Evolutionary conservation across 2,329 filamentous ascomycete species (phyloP).

Genomic region (Alternaria rosae): DNA sequence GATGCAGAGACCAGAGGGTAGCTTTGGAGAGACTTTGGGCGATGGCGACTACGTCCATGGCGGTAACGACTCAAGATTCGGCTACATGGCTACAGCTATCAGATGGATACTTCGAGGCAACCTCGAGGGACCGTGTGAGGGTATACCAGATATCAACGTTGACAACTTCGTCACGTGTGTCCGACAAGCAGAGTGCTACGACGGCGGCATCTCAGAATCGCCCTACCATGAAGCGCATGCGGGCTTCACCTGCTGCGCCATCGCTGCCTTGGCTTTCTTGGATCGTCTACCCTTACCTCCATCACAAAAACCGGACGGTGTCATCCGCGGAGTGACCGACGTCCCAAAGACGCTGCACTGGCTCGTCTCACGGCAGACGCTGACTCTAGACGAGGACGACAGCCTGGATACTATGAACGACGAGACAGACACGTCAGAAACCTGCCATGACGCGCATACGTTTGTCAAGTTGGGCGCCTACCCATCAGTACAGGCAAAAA

Average conservation of each 20-base stretch:
- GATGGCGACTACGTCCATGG: conserved; percentile 71
- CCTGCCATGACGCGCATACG: conserved; percentile 50
- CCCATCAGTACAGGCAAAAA: conserved; percentile 35
- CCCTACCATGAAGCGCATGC: conserved; percentile 85
- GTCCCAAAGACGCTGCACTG: conserved; percentile 53
- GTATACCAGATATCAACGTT: conserved; percentile 76
- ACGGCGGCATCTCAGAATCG: conserved; percentile 82
- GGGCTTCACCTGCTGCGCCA: conserved; percentile 89
- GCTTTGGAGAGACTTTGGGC: conserved; percentile 83
- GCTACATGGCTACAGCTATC: conserved; percentile 82
- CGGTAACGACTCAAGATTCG: conserved; percentile 84
- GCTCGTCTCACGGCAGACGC: conserved; percentile 58
- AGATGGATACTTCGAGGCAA: conserved; percentile 79
- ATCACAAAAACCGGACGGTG: conserved; percentile 33
- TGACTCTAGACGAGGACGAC: conserved; percentile 54
- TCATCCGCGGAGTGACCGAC: conserved; percentile 47
- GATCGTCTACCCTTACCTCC: conserved; percentile 60
- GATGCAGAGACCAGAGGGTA: conserved; percentile 84
- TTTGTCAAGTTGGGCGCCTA: conserved; percentile 46
- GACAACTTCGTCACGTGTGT: conserved; percentile 75
- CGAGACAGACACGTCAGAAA: conserved; percentile 50
- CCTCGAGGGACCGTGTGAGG: conserved; percentile 61
- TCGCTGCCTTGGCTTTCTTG: conserved; percentile 80
- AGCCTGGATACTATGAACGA: conserved; percentile 47
- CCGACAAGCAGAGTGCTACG: conserved; percentile 73